Percentiles rank a stretch among this genome's conserved stretches.
Evolutionary conservation across 169 alveolate genomes (phyloP).

Genomic region (Plasmodium cynomolgi): DNA sequence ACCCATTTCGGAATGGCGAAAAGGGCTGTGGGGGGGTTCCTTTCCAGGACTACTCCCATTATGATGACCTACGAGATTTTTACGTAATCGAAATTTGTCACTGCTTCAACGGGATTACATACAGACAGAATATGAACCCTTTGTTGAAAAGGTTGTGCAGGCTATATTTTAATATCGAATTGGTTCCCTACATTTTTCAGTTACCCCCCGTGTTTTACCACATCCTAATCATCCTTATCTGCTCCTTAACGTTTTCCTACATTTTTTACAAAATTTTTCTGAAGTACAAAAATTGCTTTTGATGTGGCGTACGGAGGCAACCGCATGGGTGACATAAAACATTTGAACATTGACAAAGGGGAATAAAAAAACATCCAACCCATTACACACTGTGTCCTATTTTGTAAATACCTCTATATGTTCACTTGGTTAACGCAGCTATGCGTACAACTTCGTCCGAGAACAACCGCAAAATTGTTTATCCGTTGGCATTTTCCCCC

Average conservation of each 20-base stretch:
- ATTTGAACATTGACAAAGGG: background rate
- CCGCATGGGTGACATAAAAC: constrained; percentile 5
- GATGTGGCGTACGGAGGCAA: background rate
- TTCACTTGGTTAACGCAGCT: background rate
- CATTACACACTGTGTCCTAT: background rate
- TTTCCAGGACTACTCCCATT: background rate
- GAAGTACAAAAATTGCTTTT: constrained; percentile 50
- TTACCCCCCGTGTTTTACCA: constrained; percentile 69
- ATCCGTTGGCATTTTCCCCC: background rate
- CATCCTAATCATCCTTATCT: constrained; percentile 25
- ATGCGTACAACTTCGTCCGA: background rate
- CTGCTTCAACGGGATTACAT: constrained; percentile 62
- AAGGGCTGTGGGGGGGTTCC: background rate
- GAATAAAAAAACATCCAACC: background rate
- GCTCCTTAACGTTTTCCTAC: constrained; percentile 27
- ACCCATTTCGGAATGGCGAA: constrained; percentile 19
- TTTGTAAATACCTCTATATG: background rate
- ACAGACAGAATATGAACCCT: constrained; percentile 28
- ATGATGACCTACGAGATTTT: constrained; percentile 20
- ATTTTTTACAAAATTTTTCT: constrained; percentile 50
- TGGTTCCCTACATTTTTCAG: constrained; percentile 54
- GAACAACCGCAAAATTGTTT: background rate
- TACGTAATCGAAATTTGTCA: constrained; percentile 63
- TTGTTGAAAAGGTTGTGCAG: constrained; percentile 29
- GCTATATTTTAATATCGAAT: constrained; percentile 63